Evolutionary conservation across 371 early-diverging fungal genomes (phyloP).

Genomic region (Basidiobolus meristosporus): DNA sequence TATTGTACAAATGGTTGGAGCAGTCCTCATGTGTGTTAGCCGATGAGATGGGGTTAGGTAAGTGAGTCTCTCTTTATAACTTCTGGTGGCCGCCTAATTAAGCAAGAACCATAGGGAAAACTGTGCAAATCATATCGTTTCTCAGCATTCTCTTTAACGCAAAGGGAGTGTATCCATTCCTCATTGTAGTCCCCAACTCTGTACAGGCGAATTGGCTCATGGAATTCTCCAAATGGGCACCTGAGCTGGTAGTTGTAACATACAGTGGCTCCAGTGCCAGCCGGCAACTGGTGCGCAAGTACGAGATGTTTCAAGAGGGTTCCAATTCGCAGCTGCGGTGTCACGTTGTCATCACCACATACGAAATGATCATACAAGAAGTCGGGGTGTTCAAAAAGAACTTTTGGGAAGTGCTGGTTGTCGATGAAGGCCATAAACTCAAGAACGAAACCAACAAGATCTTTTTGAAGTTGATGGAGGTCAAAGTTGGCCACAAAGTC

Average conservation of each 20-base stretch:
- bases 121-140: constrained; percentile 1
- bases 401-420: constrained; percentile 66
- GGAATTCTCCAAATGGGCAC: constrained; percentile 86
- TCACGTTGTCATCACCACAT: constrained; percentile 65
- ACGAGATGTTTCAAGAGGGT: constrained; percentile 31
- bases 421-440: constrained; percentile 93
- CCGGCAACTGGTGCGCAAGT: constrained; percentile 3
- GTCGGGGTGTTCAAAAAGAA: constrained; percentile 18
- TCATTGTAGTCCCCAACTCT: constrained; percentile 82
- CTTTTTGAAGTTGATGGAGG: constrained; percentile 28
- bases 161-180: background rate
- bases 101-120: background rate
- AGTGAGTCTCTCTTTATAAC: constrained; percentile 5
- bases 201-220: constrained; percentile 95
- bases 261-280: constrained; percentile 36
- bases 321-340: constrained; percentile 21
- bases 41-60: constrained; percentile 87
- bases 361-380: constrained; percentile 39
- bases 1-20: constrained; percentile 1
- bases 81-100: background rate
- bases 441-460: constrained; percentile 53
- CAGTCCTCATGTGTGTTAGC: constrained; percentile 42
- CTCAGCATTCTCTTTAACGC: background rate
- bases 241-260: constrained; percentile 66
- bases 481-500: constrained; percentile 49